These are phyloP conservation scores for Colletotrichum spinosum DNA, from an alignment of 2,329 filamentous ascomycete species.

Conservation along the genomic window DNA sequence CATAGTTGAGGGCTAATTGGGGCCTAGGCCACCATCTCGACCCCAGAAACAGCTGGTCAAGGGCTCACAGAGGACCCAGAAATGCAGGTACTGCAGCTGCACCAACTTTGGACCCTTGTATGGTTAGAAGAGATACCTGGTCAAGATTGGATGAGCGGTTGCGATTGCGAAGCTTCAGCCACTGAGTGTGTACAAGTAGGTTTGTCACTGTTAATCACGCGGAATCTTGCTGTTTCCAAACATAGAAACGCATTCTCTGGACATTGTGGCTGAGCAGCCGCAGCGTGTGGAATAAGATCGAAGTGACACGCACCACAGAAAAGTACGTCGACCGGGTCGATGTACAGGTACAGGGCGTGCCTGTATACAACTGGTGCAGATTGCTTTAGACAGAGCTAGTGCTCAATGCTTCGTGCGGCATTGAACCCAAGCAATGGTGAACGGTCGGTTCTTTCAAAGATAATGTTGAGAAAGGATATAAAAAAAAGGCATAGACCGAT, in stretches of 20 bases:
- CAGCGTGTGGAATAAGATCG: neutral
- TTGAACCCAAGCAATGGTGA: too few relatives aligned
- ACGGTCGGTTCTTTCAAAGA: too few relatives aligned
- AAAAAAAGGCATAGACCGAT: too few relatives aligned
- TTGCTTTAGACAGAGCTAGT: neutral
- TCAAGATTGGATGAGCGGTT: neutral
- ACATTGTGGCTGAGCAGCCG: constrained; percentile 19
- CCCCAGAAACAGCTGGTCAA: neutral
- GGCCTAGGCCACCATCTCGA: neutral
- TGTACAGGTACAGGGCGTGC: neutral
- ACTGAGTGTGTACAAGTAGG: neutral
- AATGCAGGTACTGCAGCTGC: too few relatives aligned
- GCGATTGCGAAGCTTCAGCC: constrained; percentile 10
- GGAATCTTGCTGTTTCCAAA: constrained; percentile 22
- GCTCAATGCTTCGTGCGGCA: too few relatives aligned
- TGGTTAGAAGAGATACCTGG: neutral
- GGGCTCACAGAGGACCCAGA: neutral
- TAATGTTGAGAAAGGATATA: too few relatives aligned
- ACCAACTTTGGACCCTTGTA: neutral
- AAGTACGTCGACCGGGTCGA: too few relatives aligned
- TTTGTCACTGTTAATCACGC: neutral
- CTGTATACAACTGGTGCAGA: neutral
- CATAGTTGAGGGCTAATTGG: neutral
- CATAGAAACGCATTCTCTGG: constrained; percentile 6
- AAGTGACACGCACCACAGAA: too few relatives aligned